These are phyloP conservation scores for Geosmithia flava DNA, from an alignment of 2,329 filamentous ascomycete genomes.

Conservation along the genomic window DNA sequence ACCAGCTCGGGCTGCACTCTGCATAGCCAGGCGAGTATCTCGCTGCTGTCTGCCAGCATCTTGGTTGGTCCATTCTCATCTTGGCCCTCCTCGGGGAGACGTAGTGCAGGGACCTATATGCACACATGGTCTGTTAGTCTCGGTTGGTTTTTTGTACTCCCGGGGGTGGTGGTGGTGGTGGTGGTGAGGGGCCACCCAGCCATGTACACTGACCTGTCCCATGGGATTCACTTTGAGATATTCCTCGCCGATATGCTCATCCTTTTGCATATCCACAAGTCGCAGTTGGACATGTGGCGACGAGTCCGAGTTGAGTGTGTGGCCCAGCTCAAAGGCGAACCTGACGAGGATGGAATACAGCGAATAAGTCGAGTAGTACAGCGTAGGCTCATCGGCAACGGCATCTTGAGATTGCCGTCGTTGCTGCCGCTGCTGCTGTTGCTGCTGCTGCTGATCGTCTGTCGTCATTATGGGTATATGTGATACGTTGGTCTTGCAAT, in stretches of 20 bases:
- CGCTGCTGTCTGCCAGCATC: constrained; percentile 11
- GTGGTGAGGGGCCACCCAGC: no score
- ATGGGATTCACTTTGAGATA: constrained; percentile 15
- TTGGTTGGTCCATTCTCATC: background rate
- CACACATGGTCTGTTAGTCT: background rate
- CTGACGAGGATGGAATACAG: constrained; percentile 17
- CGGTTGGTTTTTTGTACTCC: background rate
- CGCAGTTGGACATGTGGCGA: constrained; percentile 11
- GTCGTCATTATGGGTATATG: background rate
- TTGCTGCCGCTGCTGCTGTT: background rate
- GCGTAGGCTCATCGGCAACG: constrained; percentile 4
- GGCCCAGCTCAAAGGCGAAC: constrained; percentile 13
- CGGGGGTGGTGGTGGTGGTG: no score
- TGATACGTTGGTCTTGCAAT: background rate
- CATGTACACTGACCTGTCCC: constrained; percentile 13
- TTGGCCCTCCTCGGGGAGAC: background rate
- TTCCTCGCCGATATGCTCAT: constrained; percentile 13
- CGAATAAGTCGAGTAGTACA: constrained; percentile 16
- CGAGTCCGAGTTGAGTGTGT: constrained; percentile 9
- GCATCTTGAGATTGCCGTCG: background rate
- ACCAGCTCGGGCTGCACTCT: constrained; percentile 13
- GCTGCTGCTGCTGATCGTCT: background rate
- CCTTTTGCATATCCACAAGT: constrained; percentile 12
- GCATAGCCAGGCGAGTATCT: constrained; percentile 16
- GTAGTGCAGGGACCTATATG: background rate